A percentile compares a stretch with the other conserved stretches of the same genome.
phyloP scores from a whole-genome alignment of 495 filamentous ascomycete genomes.

The Penicillium flavigenum region DNA sequence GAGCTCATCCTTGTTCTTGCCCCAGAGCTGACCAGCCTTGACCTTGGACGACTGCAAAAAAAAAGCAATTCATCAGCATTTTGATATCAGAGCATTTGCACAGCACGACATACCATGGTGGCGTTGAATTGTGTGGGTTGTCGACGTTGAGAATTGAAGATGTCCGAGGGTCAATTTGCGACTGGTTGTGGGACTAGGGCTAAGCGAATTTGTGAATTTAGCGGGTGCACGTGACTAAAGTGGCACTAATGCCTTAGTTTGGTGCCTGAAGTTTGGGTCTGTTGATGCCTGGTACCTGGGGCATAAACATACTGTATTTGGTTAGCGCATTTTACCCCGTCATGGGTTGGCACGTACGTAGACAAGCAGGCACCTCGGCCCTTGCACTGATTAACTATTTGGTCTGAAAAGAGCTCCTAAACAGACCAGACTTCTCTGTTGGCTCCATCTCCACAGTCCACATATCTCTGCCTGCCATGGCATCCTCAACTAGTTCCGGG shows the following conservation, averaged over 20 bases:
- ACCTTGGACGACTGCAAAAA: conserved; percentile 78
- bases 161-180: conserved; percentile 45
- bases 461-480: conserved; percentile 49
- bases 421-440: conserved; percentile 10
- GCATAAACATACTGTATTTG: conserved; percentile 9
- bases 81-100: conserved; percentile 7
- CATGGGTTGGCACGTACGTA: conserved; percentile 21
- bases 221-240: conserved; percentile 40
- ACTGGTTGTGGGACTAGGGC: conserved; percentile 56
- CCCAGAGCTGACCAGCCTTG: conserved; percentile 93
- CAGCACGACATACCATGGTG: conserved; percentile 48
- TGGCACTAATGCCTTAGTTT: not conserved
- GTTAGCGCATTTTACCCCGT: conserved; percentile 17
- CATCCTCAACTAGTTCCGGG: conserved; percentile 72
- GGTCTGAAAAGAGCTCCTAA: not conserved
- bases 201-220: conserved; percentile 44
- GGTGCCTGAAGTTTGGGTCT: not conserved
- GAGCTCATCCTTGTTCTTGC: conserved; percentile 98
- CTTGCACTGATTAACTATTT: conserved; percentile 15
- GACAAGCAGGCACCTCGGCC: conserved; percentile 16
- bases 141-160: conserved; percentile 54
- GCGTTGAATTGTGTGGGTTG: conserved; percentile 49
- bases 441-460: conserved; percentile 2
- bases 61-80: conserved; percentile 25
- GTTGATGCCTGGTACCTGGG: not conserved